Evolutionary conservation across 371 early-diverging fungal genomes (phyloP), one percentile per base, ranked within the genome.

Genomic region (Mortierella sp.): DNA sequence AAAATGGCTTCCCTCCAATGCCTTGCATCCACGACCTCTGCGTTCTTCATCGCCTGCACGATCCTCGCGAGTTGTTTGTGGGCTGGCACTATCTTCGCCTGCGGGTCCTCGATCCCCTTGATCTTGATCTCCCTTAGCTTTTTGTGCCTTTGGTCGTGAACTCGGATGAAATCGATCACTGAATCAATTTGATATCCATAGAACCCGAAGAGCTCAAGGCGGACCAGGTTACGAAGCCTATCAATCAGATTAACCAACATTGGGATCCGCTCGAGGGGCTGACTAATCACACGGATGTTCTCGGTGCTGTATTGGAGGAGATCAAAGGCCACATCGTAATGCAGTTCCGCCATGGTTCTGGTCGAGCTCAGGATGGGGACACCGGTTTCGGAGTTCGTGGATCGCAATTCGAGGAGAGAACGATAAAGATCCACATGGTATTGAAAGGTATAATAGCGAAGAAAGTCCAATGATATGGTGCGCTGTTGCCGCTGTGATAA

Each of bases 101-200:
- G 46, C 22, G 50, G 37, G 17, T 76, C 77, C 3, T 65, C 60
- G 41, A 29, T 34, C 13, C 73, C 73, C 28, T 64, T 68, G 54
- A 76, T 60, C 55, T 76, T 76, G 61, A 76, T 76, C 55, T 76
- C 77, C 16, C 57, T 49, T 21, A 76, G 54, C n/a, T 61, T 69
- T 19, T 57, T 22, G 40, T 76, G 62, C 37, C 51, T 24, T 2
- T 48, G 41, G 44, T 76, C 77, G 24, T 76, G 77, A 25, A 68
- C 69, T 22, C 69, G 60, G 22, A 76, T 76, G 39, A 76, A 76
- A 51, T 76, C 69, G 45, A 76, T 28, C 3, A 61, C 44, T 17
- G 65, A 61, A 9, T 68, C 65, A 37, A 76, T 47, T 39, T 61
- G 57, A 47, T 37, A 64, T n/a, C 29, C 54, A n/a, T 57, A 52